Base-by-base conservation (phyloP, 2,329 filamentous ascomycete genomes). In the Fusarium fujikuroi region DNA sequence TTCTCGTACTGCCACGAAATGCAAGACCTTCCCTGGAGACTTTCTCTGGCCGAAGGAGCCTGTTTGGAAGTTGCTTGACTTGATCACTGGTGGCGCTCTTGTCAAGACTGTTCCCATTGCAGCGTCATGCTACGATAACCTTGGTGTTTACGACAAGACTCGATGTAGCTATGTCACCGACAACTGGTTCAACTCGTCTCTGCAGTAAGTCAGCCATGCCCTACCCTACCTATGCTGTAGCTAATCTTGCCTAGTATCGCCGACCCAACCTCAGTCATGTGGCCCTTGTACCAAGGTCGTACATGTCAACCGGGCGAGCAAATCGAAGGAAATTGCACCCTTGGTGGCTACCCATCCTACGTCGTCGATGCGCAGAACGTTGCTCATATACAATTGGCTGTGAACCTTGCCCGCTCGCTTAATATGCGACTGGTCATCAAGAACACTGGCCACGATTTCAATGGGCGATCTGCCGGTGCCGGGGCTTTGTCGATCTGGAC, bases 401-500 rank as follows among this genome's bases (percentile, higher is more conserved):
- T 87, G 46, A 85, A 85, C 68, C 85, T 87, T 69, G 85, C 86
- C 19, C 81, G 83, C 12, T 81, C 81, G 32, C 75, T 80, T 12
- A 85, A 86, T 66, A 72, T 87, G 14, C 84, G 85, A 7, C 75
- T 87, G 21, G 83, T 86, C 10, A 80, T 87, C 61, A 87, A 78
- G 60, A 80, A 87, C 78, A 88, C 85, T 0, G 86, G 86, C 39
- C 86, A 87, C 70, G 85, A 86, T 68, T 87, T 85, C 74, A 79
- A 81, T 9, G 90, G 89, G 39, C 89, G 87, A 2, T 75, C 72
- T 21, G 88, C 88, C 0, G 90, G 90, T n/a, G 86, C 86, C 28
- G 90, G 90, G 3, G 84, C 87, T 1, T 78, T 91, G 7, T 83
- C 85, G 8, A 81, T 91, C 58, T 91, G 89, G 85, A 90, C 85